These are phyloP conservation scores for Aspergillus sp. DNA, from an alignment of 2,329 filamentous ascomycete species.

Conservation along the genomic window DNA sequence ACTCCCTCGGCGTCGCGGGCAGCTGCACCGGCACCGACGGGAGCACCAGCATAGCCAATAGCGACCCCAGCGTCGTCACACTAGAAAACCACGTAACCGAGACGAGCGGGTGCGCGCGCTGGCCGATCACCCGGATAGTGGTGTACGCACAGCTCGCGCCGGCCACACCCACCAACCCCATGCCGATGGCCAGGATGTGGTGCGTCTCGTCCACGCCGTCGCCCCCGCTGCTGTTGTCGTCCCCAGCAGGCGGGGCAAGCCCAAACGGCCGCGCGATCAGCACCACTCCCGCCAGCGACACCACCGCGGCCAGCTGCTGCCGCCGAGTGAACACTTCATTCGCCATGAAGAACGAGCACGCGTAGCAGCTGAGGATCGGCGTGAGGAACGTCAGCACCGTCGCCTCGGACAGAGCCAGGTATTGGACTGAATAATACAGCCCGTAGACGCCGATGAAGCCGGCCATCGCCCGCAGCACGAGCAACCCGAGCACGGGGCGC, in stretches of 20 bases:
- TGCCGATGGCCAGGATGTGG: slow-evolving; percentile 65
- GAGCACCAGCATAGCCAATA: slow-evolving; percentile 55
- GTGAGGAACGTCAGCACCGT: slow-evolving; percentile 87
- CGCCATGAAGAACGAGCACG: slow-evolving; percentile 68
- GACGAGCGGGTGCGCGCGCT: slow-evolving; percentile 75
- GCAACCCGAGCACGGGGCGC: slow-evolving; percentile 62
- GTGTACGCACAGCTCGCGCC: slow-evolving; percentile 75
- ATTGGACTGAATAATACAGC: slow-evolving; percentile 71
- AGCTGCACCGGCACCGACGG: slow-evolving; percentile 58
- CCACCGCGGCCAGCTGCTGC: slow-evolving; percentile 71
- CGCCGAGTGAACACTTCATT: slow-evolving; percentile 74
- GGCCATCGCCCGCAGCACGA: slow-evolving; percentile 65
- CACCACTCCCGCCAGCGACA: slow-evolving; percentile 76
- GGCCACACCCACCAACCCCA: slow-evolving; percentile 73
- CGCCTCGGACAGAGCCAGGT: slow-evolving; percentile 80
- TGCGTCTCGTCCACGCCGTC: slow-evolving; percentile 54
- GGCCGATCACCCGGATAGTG: slow-evolving; percentile 74
- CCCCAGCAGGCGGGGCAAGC: slow-evolving; percentile 9
- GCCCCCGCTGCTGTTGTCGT: slow-evolving; percentile 1
- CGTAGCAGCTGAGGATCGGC: slow-evolving; percentile 74
- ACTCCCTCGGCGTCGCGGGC: slow-evolving; percentile 56
- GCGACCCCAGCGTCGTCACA: slow-evolving; percentile 67
- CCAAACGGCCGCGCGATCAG: slow-evolving; percentile 72
- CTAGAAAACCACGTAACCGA: slow-evolving; percentile 80
- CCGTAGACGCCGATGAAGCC: slow-evolving; percentile 80